These are phyloP conservation scores for Pythium myriotylum DNA, from an alignment of 352 stramenopile genomes.

Conservation along the genomic window DNA sequence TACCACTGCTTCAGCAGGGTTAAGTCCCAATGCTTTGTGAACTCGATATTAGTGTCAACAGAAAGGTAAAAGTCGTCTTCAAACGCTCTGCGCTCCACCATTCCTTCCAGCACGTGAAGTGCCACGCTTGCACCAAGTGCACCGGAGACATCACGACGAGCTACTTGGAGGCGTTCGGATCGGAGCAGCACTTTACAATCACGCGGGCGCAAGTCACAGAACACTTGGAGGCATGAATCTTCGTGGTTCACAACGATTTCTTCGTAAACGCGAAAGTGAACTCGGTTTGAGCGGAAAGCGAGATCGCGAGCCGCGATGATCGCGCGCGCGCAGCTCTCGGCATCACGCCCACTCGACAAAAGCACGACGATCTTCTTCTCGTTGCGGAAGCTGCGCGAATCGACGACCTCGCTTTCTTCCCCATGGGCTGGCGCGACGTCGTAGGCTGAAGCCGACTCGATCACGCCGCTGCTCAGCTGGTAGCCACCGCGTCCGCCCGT, in stretches of 20 bases:
- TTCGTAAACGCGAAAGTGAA: constrained; percentile 79
- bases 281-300: constrained; percentile 41
- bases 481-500: neutral
- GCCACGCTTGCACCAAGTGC: constrained; percentile 58
- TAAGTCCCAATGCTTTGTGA: constrained; percentile 77
- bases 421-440: constrained; percentile 11
- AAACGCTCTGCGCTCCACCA: constrained; percentile 45
- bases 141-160: constrained; percentile 61
- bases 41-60: constrained; percentile 63
- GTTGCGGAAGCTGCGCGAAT: constrained; percentile 50
- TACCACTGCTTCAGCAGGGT: constrained; percentile 82
- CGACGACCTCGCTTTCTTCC: neutral
- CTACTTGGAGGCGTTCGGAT: constrained; percentile 51
- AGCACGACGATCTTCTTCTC: constrained; percentile 79
- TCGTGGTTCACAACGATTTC: constrained; percentile 65
- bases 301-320: constrained; percentile 45
- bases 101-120: constrained; percentile 58
- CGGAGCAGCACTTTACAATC: constrained; percentile 53
- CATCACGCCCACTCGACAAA: constrained; percentile 68
- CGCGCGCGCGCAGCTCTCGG: constrained; percentile 52
- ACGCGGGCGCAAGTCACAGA: constrained; percentile 51
- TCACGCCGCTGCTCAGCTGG: constrained; percentile 12
- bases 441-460: constrained; percentile 19
- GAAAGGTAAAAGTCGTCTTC: constrained; percentile 74
- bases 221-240: constrained; percentile 59